phyloP scores from a whole-genome alignment of 73 alveolate species.

The Paraurostyla sp. region DNA sequence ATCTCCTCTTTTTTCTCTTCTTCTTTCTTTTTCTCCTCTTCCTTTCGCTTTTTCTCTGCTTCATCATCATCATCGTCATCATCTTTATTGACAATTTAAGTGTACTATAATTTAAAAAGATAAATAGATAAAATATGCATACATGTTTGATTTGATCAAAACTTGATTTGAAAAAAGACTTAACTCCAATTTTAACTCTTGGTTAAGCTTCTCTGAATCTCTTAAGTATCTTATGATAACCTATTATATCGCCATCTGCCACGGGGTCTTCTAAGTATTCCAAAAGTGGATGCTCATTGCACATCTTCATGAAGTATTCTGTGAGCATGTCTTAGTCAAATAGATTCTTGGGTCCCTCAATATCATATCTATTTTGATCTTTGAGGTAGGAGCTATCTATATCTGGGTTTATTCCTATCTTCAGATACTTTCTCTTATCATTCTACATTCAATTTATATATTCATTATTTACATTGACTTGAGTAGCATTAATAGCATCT shows the following conservation, averaged over 20 bases:
- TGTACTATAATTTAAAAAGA: neutral
- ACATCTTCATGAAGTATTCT: conserved; percentile 66
- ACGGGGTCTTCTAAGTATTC: conserved; percentile 71
- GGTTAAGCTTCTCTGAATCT: conserved; percentile 64
- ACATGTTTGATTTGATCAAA: conserved; percentile 48
- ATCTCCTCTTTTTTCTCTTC: conserved; percentile 9
- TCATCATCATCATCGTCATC: conserved; percentile 57
- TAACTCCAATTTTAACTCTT: conserved; percentile 44
- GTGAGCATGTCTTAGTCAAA: conserved; percentile 69
- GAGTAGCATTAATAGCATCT: conserved; percentile 70
- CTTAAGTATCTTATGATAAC: conserved; percentile 47
- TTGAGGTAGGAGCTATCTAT: conserved; percentile 40
- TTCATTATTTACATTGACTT: conserved; percentile 31
- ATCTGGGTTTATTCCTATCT: conserved; percentile 72
- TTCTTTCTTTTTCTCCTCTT: conserved; percentile 55
- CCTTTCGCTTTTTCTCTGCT: conserved; percentile 48
- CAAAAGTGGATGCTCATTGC: conserved; percentile 74
- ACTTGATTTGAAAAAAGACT: conserved; percentile 14
- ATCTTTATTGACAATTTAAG: conserved; percentile 22
- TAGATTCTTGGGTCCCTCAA: conserved; percentile 78
- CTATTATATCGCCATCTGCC: conserved; percentile 62
- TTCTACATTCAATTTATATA: neutral
- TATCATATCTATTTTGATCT: conserved; percentile 70
- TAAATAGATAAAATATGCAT: neutral
- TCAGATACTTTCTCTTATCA: conserved; percentile 53